phyloP scores from a whole-genome alignment of 2,329 filamentous ascomycete genomes.

The Colletotrichum eleusines region DNA sequence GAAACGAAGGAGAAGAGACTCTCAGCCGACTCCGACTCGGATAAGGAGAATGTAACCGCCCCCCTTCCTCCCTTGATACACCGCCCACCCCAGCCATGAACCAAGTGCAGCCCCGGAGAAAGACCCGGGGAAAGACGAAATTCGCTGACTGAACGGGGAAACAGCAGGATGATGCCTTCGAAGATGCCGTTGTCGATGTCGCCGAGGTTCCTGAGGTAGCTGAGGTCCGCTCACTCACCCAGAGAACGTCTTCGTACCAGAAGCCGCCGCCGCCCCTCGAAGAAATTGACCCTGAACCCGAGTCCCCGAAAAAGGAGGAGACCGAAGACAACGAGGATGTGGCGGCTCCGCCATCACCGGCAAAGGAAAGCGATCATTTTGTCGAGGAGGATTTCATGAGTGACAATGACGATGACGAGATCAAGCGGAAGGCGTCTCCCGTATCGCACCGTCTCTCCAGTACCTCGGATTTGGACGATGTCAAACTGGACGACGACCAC shows the following conservation, averaged over 20 bases:
- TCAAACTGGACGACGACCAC: conserved; percentile 75
- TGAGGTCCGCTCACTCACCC: conserved; percentile 74
- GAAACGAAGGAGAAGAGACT: conserved; percentile 40
- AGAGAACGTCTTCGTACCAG: conserved; percentile 56
- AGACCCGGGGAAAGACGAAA: neutral
- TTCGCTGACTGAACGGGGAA: conserved; percentile 25
- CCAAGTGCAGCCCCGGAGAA: neutral
- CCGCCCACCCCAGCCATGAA: neutral
- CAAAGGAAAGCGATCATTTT: conserved; percentile 30
- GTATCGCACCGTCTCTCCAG: conserved; percentile 60
- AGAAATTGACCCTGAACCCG: conserved; percentile 36
- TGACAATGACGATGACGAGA: conserved; percentile 42
- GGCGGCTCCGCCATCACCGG: conserved; percentile 25
- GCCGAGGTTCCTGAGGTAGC: conserved; percentile 51
- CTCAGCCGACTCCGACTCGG: conserved; percentile 36
- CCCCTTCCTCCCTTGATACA: conserved; percentile 36
- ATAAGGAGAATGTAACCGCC: conserved; percentile 42
- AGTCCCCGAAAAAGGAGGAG: conserved; percentile 44
- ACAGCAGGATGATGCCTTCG: conserved; percentile 80
- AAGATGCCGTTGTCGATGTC: conserved; percentile 78
- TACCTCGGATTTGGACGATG: conserved; percentile 66
- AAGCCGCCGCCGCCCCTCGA: conserved; percentile 49
- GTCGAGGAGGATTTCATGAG: conserved; percentile 34
- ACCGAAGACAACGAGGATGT: conserved; percentile 47
- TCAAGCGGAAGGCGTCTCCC: conserved; percentile 53